Evolutionary conservation across 2,329 filamentous ascomycete species (phyloP), one percentile per base, ranked within the genome.

Genomic region (Escovopsis sp.): DNA sequence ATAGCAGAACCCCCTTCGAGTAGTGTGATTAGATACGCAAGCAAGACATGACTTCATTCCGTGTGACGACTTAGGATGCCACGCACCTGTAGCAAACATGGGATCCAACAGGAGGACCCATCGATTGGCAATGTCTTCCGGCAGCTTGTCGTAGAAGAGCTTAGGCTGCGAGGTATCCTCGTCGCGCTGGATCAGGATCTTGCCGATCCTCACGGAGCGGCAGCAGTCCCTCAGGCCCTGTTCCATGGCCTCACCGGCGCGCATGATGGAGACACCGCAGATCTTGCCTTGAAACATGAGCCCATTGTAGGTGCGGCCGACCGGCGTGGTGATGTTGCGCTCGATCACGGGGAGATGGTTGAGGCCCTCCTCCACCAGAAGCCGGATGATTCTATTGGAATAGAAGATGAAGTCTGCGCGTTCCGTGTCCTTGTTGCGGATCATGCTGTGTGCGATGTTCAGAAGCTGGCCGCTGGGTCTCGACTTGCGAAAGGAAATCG

Each of bases 401-500:
- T 96, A 94, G 67, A 98, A 98, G 59, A 98, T 95, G 62, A 98
- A 98, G 63, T 98, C 91, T 48, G 87, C 91, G 45, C 91, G 83
- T 44, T 82, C 77, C 6, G 91, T 98, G 51, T 82, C 75, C 62
- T 84, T 85, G 63, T 94, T 87, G 53, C 91, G 82, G 59, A 98
- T 96, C 75, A 95, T 95, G 48, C 89, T 96, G 26, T n/a, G 55
- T 49, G 45, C 15, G 9, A n/a, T 39, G 35, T 42, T 58, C 45
- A 56, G 54, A 38, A 39, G 38, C 38, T 44, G 39, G 18, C 34
- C 12, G 18, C 36, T 11, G 12, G 38, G 41, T 45, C 7, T 46
- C 12, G 19, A 7, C 30, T 33, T 9, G 7, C 26, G 12, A n/a
- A 3, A 7, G 33, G 10, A 18, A 6, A 23, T 26, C 12, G 33